Base-by-base conservation (phyloP, 768 basidiomycete species). In the Wakefieldia striispora region DNA sequence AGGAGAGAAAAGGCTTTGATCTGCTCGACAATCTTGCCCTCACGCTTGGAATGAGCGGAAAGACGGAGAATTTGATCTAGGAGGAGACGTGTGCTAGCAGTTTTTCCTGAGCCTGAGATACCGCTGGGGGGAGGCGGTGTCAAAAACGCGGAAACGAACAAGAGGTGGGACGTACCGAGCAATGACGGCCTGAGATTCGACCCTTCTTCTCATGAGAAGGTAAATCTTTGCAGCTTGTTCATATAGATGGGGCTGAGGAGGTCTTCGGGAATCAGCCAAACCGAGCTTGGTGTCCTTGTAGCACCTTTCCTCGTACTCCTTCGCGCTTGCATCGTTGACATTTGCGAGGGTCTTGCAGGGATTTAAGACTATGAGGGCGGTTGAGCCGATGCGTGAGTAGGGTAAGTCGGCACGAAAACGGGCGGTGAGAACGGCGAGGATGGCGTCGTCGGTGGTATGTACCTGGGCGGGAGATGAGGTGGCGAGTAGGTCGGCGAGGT, bases 71-170 rank as follows among this genome's bases (percentile, higher is more conserved):
- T 60, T 61, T 86, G 84, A 51, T 79, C 75, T 27, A 77, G 66
- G 52, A 86, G 65, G 39, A 85, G 73, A 20, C 76, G 71, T 12
- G 73, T 70, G 47, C 72, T 79, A 51, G 73, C 70, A 0, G 79
- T 72, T 60, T 84, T 82, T 16, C 84, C 84, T 4, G 84, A 81
- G 29, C 80, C 83, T 13, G 83, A 82, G 52, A 83, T 73, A 17
- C 84, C 84, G 49, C 84, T 86, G 45, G 44, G 34, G n/a, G 40
- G 37, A 34, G 19, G 33, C 7, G 20, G 48, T 24, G 49, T 60
- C 40, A 64, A 50, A 56, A 55, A 37, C 29, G 44, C 3, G 50
- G 27, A 42, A 52, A 37, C n/a, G 48, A 46, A 46, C 29, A 33
- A 36, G 43, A 43, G 33, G 43, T 43, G 48, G 44, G 44, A 34